A percentile compares a stretch with the other conserved stretches of the same genome.
These are phyloP conservation scores for Massariosphaeria phaeospora DNA, from an alignment of 495 filamentous ascomycete species.

Conservation along the genomic window DNA sequence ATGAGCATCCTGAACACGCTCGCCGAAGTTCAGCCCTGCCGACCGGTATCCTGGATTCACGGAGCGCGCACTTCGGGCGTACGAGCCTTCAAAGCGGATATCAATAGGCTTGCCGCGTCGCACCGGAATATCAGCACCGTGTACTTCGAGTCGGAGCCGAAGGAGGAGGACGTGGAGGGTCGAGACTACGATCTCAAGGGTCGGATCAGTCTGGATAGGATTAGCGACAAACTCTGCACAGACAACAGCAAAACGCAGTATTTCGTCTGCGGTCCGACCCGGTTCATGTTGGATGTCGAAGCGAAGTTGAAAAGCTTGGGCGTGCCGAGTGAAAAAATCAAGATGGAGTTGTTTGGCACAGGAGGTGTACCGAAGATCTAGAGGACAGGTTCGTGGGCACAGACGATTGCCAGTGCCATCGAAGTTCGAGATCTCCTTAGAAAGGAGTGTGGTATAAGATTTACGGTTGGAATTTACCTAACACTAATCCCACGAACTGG, in stretches of 20 bases:
- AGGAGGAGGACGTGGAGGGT: slow-evolving; percentile 48
- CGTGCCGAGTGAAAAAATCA: slow-evolving; percentile 51
- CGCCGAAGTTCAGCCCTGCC: slow-evolving; percentile 41
- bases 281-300: slow-evolving; percentile 60
- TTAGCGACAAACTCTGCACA: slow-evolving; percentile 52
- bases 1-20: slow-evolving; percentile 62
- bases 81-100: slow-evolving; percentile 52
- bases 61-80: slow-evolving; percentile 47
- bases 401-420: too few relatives aligned
- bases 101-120: slow-evolving; percentile 44
- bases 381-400: too few relatives aligned
- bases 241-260: slow-evolving; percentile 54
- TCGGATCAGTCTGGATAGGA: slow-evolving; percentile 51
- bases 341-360: slow-evolving; percentile 65
- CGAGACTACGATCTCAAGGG: slow-evolving; percentile 53
- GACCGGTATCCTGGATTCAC: slow-evolving; percentile 60
- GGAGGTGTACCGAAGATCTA: slow-evolving; percentile 40
- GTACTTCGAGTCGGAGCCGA: slow-evolving; percentile 42
- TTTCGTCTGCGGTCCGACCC: slow-evolving; percentile 62
- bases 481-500: too few relatives aligned
- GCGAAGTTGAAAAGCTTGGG: slow-evolving; percentile 47
- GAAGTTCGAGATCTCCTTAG: too few relatives aligned
- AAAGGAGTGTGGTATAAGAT: too few relatives aligned
- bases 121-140: slow-evolving; percentile 42
- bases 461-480: too few relatives aligned